Evolutionary conservation across 306 rosid genomes (phyloP).

Genomic region (Sindora glabra): DNA sequence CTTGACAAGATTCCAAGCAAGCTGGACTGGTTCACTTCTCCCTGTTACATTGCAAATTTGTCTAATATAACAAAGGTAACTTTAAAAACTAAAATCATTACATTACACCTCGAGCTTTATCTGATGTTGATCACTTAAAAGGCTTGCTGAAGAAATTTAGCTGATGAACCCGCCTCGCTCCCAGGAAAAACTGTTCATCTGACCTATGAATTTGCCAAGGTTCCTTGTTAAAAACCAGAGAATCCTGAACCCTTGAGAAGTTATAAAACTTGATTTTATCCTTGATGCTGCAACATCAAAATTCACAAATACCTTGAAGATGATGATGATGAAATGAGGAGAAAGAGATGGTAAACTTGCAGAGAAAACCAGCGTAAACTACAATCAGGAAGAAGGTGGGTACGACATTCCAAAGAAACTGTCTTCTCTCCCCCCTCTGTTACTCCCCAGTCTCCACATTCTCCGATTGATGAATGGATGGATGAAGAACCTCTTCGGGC

Average conservation of each 20-base stretch:
- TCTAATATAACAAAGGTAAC: background rate
- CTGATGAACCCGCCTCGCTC: background rate
- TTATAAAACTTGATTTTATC: background rate
- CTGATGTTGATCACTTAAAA: background rate
- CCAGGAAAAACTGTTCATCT: background rate
- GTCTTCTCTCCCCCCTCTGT: too few species aligned
- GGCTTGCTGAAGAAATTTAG: background rate
- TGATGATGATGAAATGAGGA: too few species aligned
- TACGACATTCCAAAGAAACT: too few species aligned
- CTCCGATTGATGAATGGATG: too few species aligned
- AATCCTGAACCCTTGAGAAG: background rate
- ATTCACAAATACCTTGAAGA: background rate
- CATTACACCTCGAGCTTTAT: conserved; percentile 3
- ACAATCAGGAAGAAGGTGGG: too few species aligned
- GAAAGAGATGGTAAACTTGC: too few species aligned
- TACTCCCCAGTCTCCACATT: too few species aligned
- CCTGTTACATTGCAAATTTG: conserved; percentile 19
- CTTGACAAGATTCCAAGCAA: conserved; percentile 29
- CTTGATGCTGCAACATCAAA: background rate
- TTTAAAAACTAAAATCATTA: conserved; percentile 8
- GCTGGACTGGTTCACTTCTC: conserved; percentile 23
- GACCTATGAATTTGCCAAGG: background rate
- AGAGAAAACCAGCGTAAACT: too few species aligned
- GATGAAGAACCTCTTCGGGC: too few species aligned
- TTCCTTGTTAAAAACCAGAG: conserved; percentile 3